A percentile compares a stretch with the other conserved stretches of the same genome.
Evolutionary conservation across 2,329 filamentous ascomycete species (phyloP).

Genomic region (Beauveria scarabaeidicola): DNA sequence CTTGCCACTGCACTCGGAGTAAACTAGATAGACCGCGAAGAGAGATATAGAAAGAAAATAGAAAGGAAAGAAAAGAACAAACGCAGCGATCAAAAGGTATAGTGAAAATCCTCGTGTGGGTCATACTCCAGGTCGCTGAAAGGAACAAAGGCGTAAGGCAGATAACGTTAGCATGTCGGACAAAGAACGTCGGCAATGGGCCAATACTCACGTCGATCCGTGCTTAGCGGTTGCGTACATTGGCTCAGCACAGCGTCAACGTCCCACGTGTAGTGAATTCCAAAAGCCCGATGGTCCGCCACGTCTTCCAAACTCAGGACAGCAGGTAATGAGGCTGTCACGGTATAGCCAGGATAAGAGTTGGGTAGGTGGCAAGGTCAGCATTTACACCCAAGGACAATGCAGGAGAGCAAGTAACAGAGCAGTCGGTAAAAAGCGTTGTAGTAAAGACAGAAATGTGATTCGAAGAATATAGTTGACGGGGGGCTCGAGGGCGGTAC

Average conservation of each 20-base stretch:
- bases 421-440: too few relatives aligned
- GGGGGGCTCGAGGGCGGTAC: neutral
- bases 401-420: neutral
- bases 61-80: neutral
- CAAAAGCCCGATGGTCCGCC: slow-evolving; percentile 16
- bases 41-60: neutral
- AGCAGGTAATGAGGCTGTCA: slow-evolving; percentile 9
- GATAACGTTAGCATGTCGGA: neutral
- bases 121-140: neutral
- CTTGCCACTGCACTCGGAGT: neutral
- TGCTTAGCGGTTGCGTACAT: neutral
- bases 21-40: neutral
- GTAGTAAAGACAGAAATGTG: too few relatives aligned
- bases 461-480: neutral
- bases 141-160: neutral
- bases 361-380: neutral
- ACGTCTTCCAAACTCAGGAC: slow-evolving; percentile 15
- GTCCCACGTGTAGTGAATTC: slow-evolving; percentile 18
- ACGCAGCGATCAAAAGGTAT: neutral
- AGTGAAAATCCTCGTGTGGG: slow-evolving; percentile 7
- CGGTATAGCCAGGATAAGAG: slow-evolving; percentile 5
- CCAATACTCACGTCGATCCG: neutral
- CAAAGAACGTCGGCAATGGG: neutral
- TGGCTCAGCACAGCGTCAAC: slow-evolving; percentile 16
- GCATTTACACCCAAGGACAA: neutral